Evolutionary conservation across 495 filamentous ascomycete species (phyloP).

Genomic region (Bathelium albidoporum): DNA sequence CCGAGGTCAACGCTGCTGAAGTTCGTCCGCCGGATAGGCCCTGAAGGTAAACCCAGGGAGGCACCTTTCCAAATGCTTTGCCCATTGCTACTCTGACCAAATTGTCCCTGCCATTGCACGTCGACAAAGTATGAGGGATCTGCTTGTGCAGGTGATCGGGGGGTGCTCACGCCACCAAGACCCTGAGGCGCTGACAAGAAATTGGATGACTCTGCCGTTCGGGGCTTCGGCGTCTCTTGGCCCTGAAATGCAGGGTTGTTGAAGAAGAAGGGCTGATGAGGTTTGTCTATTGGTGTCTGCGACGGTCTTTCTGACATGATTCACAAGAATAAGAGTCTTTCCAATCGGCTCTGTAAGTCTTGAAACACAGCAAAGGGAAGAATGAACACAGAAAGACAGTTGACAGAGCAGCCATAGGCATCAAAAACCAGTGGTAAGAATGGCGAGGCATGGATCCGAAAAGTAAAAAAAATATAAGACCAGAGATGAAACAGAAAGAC

Average conservation of each 20-base stretch:
- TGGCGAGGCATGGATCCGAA: neutral
- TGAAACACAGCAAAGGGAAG: neutral
- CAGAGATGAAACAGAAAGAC: neutral
- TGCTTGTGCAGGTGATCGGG: neutral
- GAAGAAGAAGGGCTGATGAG: neutral
- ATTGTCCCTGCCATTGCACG: neutral
- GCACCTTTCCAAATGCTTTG: neutral
- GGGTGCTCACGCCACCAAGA: neutral
- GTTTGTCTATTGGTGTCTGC: neutral
- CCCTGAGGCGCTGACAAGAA: neutral
- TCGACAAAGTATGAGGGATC: neutral
- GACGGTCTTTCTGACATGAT: neutral
- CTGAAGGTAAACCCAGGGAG: neutral
- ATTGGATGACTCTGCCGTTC: neutral
- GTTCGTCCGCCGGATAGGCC: neutral
- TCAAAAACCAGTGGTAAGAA: conserved; percentile 2
- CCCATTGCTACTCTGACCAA: too few relatives aligned
- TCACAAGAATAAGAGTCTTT: conserved; percentile 1
- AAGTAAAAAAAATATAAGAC: neutral
- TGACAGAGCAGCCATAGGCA: neutral
- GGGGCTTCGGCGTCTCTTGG: neutral
- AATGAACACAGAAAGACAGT: neutral
- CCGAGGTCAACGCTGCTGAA: neutral
- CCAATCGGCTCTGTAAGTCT: neutral
- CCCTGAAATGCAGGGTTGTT: neutral